phyloP scores from a whole-genome alignment of 805 yeast genomes.

The Allodekkera sacchari region DNA sequence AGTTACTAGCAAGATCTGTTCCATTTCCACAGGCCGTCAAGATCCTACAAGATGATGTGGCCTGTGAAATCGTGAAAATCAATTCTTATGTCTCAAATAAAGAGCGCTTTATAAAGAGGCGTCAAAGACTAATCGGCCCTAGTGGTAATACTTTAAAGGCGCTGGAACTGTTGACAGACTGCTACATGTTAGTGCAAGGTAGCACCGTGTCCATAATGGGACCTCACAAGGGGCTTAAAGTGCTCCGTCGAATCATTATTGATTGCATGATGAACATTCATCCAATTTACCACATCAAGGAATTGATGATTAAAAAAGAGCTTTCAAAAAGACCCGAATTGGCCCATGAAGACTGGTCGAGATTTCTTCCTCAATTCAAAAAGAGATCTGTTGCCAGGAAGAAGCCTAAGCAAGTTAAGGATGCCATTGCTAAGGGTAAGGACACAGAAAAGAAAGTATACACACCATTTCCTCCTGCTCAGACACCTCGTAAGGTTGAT shows the following conservation, averaged over 20 bases:
- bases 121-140: conserved; percentile 95
- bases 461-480: conserved; percentile 99
- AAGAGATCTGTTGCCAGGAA: conserved; percentile 92
- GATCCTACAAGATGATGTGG: conserved; percentile 83
- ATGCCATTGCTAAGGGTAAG: conserved; percentile 33
- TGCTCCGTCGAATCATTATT: conserved; percentile 87
- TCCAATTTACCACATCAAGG: conserved; percentile 97
- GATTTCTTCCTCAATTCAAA: conserved; percentile 94
- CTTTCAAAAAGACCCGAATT: conserved; percentile 90
- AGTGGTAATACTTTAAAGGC: conserved; percentile 96
- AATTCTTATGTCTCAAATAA: conserved; percentile 84
- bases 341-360: conserved; percentile 93
- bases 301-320: conserved; percentile 94
- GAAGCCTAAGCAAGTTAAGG: conserved; percentile 64
- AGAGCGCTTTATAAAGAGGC: conserved; percentile 88
- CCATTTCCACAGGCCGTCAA: conserved; percentile 96
- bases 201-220: conserved; percentile 97
- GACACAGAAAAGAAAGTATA: conserved; percentile 60
- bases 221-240: conserved; percentile 86
- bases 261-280: conserved; percentile 96
- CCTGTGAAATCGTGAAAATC: conserved; percentile 94
- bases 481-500: conserved; percentile 94
- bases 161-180: conserved; percentile 86
- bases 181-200: conserved; percentile 95
- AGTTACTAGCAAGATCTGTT: conserved; percentile 88